These are phyloP conservation scores for Xylariaceae sp. DNA, from an alignment of 2,329 filamentous ascomycete species.

Conservation along the genomic window DNA sequence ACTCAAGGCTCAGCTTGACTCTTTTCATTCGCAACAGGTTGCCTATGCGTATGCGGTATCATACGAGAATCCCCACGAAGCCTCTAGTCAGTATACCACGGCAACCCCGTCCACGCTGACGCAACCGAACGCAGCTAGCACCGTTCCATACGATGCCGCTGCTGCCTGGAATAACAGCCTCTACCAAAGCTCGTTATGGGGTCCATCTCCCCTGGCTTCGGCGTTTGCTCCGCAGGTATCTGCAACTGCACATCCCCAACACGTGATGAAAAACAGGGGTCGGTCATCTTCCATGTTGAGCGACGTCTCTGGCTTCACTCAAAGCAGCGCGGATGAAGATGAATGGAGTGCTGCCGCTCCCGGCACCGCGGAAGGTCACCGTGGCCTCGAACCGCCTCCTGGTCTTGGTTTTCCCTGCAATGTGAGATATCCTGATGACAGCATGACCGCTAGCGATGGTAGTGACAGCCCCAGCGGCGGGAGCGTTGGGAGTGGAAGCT, in stretches of 20 bases:
- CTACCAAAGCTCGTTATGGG: slow-evolving; percentile 34
- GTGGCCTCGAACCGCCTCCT: slow-evolving; percentile 25
- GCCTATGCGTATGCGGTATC: slow-evolving; percentile 33
- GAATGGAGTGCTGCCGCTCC: slow-evolving; percentile 29
- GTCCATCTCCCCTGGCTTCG: slow-evolving; percentile 36
- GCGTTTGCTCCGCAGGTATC: slow-evolving; percentile 36
- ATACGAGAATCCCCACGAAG: slow-evolving; percentile 30
- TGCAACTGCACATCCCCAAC: slow-evolving; percentile 32
- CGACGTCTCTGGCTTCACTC: slow-evolving; percentile 62
- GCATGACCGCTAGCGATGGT: slow-evolving; percentile 36
- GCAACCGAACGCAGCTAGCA: slow-evolving; percentile 18
- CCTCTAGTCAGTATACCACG: slow-evolving; percentile 23
- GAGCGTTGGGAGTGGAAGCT: slow-evolving; percentile 45
- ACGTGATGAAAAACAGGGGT: slow-evolving; percentile 44
- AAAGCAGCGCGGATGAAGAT: slow-evolving; percentile 54
- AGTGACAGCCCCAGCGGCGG: slow-evolving; percentile 39
- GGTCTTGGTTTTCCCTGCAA: slow-evolving; percentile 30
- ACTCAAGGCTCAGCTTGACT: slow-evolving; percentile 39
- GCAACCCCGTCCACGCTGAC: slow-evolving; percentile 20
- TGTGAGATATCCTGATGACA: slow-evolving; percentile 27
- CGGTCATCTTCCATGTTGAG: slow-evolving; percentile 65
- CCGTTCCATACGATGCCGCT: slow-evolving; percentile 28
- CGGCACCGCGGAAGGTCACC: slow-evolving; percentile 14
- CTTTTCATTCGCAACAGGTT: slow-evolving; percentile 37
- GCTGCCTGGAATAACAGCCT: slow-evolving; percentile 34